A percentile compares a stretch with the other conserved stretches of the same genome.
Conservation (phyloP, 371 early-diverging fungal genomes). For the Dichotomocladium elegans region DNA sequence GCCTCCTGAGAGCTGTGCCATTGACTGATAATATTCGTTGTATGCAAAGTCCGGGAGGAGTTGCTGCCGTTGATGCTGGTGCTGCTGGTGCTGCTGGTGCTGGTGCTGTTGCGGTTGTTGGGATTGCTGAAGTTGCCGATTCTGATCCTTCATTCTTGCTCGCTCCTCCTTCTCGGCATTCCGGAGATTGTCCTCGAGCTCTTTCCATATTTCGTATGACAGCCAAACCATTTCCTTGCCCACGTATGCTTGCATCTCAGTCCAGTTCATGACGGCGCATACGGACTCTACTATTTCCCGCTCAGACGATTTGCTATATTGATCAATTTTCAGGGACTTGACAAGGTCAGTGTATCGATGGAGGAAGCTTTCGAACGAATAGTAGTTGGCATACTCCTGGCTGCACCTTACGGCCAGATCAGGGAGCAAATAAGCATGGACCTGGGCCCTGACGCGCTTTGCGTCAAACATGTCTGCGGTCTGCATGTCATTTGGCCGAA, state of each 20-base stretch:
- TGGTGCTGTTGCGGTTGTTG: slow-evolving; percentile 4
- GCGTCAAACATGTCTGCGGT: slow-evolving; percentile 51
- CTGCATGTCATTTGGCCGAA: slow-evolving; percentile 74
- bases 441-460: slow-evolving; percentile 63
- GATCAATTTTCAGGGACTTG: slow-evolving; percentile 37
- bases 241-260: slow-evolving; percentile 33
- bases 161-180: slow-evolving; percentile 70
- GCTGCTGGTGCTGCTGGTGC: slow-evolving; percentile 12
- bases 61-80: slow-evolving; percentile 16
- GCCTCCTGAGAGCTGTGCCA: background rate
- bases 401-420: slow-evolving; percentile 54
- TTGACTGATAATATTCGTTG: background rate
- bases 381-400: slow-evolving; percentile 60
- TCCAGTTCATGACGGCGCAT: slow-evolving; percentile 46
- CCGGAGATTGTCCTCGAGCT: slow-evolving; percentile 75
- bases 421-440: slow-evolving; percentile 59
- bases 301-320: slow-evolving; percentile 24
- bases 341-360: slow-evolving; percentile 51
- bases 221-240: slow-evolving; percentile 68
- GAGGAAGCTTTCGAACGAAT: slow-evolving; percentile 62
- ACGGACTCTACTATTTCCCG: slow-evolving; percentile 40
- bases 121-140: background rate
- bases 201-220: slow-evolving; percentile 71
- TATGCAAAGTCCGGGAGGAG: slow-evolving; percentile 17
- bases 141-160: slow-evolving; percentile 38